Conservation (phyloP, 164 flowering plant genomes). For the Aristolochia contorta region DNA sequence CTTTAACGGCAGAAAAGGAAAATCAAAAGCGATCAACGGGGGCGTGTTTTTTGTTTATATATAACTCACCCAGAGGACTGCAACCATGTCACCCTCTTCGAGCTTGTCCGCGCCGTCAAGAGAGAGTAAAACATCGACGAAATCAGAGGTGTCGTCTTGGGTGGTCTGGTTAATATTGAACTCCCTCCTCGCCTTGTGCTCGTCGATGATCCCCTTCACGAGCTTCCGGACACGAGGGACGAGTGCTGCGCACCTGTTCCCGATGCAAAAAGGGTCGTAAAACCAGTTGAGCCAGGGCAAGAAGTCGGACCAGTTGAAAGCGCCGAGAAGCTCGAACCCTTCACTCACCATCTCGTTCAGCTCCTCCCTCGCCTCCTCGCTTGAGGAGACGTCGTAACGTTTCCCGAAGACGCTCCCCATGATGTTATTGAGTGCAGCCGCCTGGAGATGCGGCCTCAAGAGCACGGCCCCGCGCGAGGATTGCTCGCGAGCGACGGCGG, state of each 20-base stretch:
- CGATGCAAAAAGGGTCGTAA: constrained; percentile 37
- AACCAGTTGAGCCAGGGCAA: constrained; percentile 48
- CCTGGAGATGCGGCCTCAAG: constrained; percentile 38
- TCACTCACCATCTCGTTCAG: constrained; percentile 49
- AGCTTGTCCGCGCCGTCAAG: constrained; percentile 51
- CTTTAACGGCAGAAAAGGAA: no score
- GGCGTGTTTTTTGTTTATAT: no score
- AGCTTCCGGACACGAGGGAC: constrained; percentile 48
- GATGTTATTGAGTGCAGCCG: constrained; percentile 50
- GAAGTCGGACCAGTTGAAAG: constrained; percentile 69
- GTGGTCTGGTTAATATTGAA: no score
- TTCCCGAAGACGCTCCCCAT: constrained; percentile 65
- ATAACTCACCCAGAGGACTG: constrained; percentile 50
- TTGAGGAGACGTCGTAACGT: constrained; percentile 22
- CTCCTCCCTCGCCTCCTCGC: constrained; percentile 25
- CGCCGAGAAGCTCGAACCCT: constrained; percentile 74
- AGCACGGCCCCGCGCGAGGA: constrained; percentile 18
- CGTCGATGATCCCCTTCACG: constrained; percentile 38
- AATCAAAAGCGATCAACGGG: no score
- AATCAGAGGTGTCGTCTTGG: constrained; percentile 20
- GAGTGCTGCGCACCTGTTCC: constrained; percentile 32
- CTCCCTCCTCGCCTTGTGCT: constrained; percentile 8
- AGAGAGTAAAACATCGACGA: constrained; percentile 50
- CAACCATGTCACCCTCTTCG: constrained; percentile 45
- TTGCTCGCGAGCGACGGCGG: constrained; percentile 22